Percentiles rank a stretch among this genome's conserved stretches.
These are phyloP conservation scores for Acanthamoeba healyi DNA, from an alignment of 208 protist species.

Conservation along the genomic window DNA sequence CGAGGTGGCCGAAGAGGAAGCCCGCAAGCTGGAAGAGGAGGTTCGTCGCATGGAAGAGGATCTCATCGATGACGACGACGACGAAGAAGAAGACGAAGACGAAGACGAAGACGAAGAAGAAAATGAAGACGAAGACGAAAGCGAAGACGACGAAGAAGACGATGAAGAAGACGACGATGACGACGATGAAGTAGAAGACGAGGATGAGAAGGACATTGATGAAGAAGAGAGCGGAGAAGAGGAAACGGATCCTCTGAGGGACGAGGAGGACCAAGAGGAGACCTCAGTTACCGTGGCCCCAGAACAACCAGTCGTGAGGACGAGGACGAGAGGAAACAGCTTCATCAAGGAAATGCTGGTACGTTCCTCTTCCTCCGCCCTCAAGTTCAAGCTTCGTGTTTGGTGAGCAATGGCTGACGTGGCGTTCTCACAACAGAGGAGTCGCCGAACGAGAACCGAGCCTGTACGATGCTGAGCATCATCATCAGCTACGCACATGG, in stretches of 20 bases:
- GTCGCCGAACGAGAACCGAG: too few relatives aligned
- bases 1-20: constrained; percentile 27
- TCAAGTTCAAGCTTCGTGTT: too few relatives aligned
- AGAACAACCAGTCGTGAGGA: neutral
- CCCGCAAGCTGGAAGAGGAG: constrained; percentile 41
- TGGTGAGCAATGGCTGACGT: too few relatives aligned
- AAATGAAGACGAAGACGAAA: neutral
- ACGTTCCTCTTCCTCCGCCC: too few relatives aligned
- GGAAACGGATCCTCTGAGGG: too few relatives aligned
- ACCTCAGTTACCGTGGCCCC: neutral
- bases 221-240: neutral
- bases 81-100: neutral
- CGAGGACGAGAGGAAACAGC: neutral
- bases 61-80: neutral
- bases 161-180: neutral
- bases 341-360: constrained; percentile 16
- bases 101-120: neutral
- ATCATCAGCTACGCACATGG: too few relatives aligned
- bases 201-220: neutral
- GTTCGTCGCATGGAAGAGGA: neutral
- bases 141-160: neutral
- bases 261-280: neutral
- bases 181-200: neutral
- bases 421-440: too few relatives aligned
- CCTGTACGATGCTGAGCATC: too few relatives aligned